Evolutionary conservation across 2,329 filamentous ascomycete species (phyloP).

Genomic region (Pseudocercospora crystallina): DNA sequence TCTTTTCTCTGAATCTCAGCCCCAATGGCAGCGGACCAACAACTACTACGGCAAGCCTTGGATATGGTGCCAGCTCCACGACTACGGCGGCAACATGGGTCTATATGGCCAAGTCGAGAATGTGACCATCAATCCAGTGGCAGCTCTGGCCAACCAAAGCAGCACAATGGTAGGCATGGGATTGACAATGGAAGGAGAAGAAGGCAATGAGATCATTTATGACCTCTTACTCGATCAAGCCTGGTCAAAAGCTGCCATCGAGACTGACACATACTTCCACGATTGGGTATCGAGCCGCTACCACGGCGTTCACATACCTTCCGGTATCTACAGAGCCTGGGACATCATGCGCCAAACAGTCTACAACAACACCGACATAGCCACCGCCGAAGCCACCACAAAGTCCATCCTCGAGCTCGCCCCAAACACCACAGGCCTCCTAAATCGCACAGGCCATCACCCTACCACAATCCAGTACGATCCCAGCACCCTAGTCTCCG

Average conservation of each 20-base stretch:
- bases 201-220: slow-evolving; percentile 56
- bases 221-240: slow-evolving; percentile 53
- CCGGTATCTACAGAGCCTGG: slow-evolving; percentile 47
- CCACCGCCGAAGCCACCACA: slow-evolving; percentile 40
- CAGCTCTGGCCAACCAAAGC: slow-evolving; percentile 43
- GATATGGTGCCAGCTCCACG: slow-evolving; percentile 56
- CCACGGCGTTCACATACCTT: slow-evolving; percentile 12
- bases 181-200: slow-evolving; percentile 52
- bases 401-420: slow-evolving; percentile 50
- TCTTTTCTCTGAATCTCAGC: slow-evolving; percentile 50
- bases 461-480: slow-evolving; percentile 46
- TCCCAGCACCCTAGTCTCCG: slow-evolving; percentile 39
- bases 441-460: slow-evolving; percentile 43
- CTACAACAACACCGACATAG: slow-evolving; percentile 53
- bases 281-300: slow-evolving; percentile 50
- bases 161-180: slow-evolving; percentile 50
- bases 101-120: slow-evolving; percentile 52
- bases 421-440: slow-evolving; percentile 44
- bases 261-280: slow-evolving; percentile 48
- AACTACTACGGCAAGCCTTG: slow-evolving; percentile 55
- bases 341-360: slow-evolving; percentile 46
- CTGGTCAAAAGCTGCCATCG: slow-evolving; percentile 47
- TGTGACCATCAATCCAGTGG: slow-evolving; percentile 48
- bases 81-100: slow-evolving; percentile 50
- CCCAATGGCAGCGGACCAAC: slow-evolving; percentile 53